Percentiles rank a stretch among this genome's conserved stretches.
phyloP scores from a whole-genome alignment of 164 flowering plant species.

The Stephania cephalantha region DNA sequence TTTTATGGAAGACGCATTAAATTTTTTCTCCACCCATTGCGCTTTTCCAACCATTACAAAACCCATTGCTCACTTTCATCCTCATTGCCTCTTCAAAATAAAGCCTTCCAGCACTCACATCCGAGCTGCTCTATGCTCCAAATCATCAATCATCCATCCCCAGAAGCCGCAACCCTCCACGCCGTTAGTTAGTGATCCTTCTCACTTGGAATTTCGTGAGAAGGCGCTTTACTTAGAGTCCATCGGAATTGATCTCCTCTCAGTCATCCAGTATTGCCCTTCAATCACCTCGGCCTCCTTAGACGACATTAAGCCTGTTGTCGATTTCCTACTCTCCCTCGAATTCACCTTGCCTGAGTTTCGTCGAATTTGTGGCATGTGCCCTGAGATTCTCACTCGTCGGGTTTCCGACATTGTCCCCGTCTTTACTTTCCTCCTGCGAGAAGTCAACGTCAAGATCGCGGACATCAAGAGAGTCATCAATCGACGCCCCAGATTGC shows the following conservation, averaged over 20 bases:
- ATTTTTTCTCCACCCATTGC: constrained; percentile 18
- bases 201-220: constrained; percentile 38
- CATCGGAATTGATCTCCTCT: constrained; percentile 63
- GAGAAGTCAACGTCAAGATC: constrained; percentile 57
- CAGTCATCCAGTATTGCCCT: constrained; percentile 44
- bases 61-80: constrained; percentile 22
- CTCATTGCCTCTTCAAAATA: constrained; percentile 25
- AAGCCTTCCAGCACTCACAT: constrained; percentile 21
- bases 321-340: constrained; percentile 47
- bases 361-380: constrained; percentile 57
- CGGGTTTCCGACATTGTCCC: constrained; percentile 32
- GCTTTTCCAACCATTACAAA: constrained; percentile 15
- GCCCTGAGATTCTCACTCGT: constrained; percentile 58
- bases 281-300: constrained; percentile 37
- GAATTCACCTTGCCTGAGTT: constrained; percentile 48
- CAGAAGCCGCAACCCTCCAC: not conserved
- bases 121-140: constrained; percentile 15
- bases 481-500: constrained; percentile 40
- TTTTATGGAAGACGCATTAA: constrained; percentile 36
- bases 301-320: constrained; percentile 39
- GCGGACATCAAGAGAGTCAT: constrained; percentile 19
- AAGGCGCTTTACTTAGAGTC: constrained; percentile 78
- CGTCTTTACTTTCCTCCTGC: constrained; percentile 70
- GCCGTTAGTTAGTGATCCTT: not conserved
- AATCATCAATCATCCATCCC: constrained; percentile 24